A percentile compares a stretch with the other conserved stretches of the same genome.
phyloP scores from a whole-genome alignment of 2,329 filamentous ascomycete species.

The Aspergillus intermedius region DNA sequence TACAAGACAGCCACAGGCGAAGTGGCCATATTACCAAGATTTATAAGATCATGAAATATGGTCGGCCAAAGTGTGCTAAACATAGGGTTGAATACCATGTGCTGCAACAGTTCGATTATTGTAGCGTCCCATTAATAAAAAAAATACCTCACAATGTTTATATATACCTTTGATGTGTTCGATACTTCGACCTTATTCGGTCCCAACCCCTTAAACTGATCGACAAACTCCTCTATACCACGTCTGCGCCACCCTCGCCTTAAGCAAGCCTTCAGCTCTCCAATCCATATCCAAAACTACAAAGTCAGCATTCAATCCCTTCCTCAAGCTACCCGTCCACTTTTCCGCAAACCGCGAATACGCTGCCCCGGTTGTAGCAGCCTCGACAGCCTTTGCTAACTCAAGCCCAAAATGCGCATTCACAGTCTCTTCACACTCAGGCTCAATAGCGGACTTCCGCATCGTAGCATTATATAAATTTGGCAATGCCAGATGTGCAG shows the following conservation, averaged over 20 bases:
- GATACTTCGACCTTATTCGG: neutral
- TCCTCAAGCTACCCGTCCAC: conserved; percentile 34
- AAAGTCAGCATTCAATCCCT: conserved; percentile 40
- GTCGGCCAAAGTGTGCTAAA: no score
- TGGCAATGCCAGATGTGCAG: conserved; percentile 38
- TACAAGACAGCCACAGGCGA: neutral
- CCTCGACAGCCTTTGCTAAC: conserved; percentile 38
- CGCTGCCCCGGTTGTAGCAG: conserved; percentile 41
- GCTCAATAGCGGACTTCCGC: conserved; percentile 39
- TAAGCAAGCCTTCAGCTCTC: conserved; percentile 34
- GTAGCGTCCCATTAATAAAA: neutral
- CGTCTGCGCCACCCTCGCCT: conserved; percentile 38
- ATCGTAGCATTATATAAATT: conserved; percentile 48
- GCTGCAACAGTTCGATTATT: neutral
- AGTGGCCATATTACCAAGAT: no score
- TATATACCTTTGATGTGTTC: neutral
- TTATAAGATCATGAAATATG: no score
- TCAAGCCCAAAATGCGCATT: conserved; percentile 40
- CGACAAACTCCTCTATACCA: conserved; percentile 40
- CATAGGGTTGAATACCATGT: no score
- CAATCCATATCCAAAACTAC: conserved; percentile 41
- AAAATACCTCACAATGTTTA: neutral
- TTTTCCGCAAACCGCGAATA: conserved; percentile 42
- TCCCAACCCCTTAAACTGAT: conserved; percentile 2
- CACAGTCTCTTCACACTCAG: conserved; percentile 31